A percentile compares a stretch with the other conserved stretches of the same genome.
These are phyloP conservation scores for Plasmopara muralis DNA, from an alignment of 352 stramenopile species.

Conservation along the genomic window DNA sequence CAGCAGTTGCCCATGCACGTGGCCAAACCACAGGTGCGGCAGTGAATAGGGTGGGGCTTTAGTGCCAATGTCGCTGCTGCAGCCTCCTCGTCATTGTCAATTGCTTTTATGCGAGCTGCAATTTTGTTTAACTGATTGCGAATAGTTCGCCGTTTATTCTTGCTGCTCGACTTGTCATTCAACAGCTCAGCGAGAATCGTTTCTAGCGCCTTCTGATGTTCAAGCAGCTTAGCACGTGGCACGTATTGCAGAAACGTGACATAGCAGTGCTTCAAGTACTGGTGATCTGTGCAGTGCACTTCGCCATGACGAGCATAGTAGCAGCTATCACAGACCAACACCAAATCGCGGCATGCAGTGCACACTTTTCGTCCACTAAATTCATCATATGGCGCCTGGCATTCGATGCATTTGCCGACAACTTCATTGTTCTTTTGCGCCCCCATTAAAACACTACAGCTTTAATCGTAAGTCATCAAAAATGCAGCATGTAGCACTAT, in stretches of 20 bases:
- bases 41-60: conserved; percentile 47
- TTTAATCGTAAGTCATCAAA: neutral
- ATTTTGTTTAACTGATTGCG: conserved; percentile 69
- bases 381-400: conserved; percentile 43
- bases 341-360: conserved; percentile 61
- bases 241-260: conserved; percentile 66
- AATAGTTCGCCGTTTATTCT: conserved; percentile 65
- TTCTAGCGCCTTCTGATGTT: conserved; percentile 41
- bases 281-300: conserved; percentile 67
- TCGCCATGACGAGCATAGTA: conserved; percentile 51
- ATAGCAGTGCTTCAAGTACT: conserved; percentile 70
- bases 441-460: conserved; percentile 48
- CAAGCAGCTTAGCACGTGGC: conserved; percentile 32
- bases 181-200: conserved; percentile 39
- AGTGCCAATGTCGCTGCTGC: conserved; percentile 27
- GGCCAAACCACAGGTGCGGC: conserved; percentile 47
- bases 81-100: conserved; percentile 34
- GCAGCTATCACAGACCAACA: conserved; percentile 63
- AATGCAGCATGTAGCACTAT: neutral
- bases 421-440: conserved; percentile 48
- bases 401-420: conserved; percentile 70
- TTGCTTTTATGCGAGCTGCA: conserved; percentile 31
- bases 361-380: conserved; percentile 67
- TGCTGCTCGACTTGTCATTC: conserved; percentile 49
- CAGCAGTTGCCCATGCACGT: conserved; percentile 64